A percentile compares a stretch with the other conserved stretches of the same genome.
Conservation (phyloP, 305 asterid species). For the Solanum chacoense region DNA sequence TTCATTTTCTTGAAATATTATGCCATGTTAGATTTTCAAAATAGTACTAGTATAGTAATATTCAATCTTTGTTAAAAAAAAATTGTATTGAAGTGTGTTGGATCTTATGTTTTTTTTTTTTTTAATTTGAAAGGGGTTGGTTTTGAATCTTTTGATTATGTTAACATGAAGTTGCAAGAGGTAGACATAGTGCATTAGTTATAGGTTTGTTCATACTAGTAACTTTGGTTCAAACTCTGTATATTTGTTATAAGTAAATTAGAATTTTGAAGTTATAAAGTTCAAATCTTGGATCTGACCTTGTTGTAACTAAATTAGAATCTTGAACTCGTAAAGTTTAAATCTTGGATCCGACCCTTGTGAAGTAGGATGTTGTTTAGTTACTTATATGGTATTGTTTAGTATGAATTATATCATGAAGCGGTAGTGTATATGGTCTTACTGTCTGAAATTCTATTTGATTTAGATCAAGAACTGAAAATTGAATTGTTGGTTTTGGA, state of each 20-base stretch:
- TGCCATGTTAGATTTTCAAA: background rate
- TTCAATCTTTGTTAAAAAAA: background rate
- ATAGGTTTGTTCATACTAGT: background rate
- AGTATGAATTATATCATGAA: background rate
- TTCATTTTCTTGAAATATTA: background rate
- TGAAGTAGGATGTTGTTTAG: background rate
- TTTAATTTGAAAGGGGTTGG: background rate
- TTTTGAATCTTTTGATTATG: background rate
- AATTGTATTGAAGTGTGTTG: background rate
- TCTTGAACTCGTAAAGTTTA: background rate
- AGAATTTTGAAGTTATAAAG: background rate
- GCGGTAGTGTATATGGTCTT: background rate
- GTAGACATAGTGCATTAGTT: background rate
- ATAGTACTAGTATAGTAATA: background rate
- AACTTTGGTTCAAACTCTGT: background rate
- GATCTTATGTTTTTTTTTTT: constrained; percentile 8
- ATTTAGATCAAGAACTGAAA: background rate
- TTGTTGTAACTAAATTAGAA: background rate
- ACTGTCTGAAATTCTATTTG: background rate
- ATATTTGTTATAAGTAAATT: background rate
- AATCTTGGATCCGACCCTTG: background rate
- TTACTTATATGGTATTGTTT: constrained; percentile 7
- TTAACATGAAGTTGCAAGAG: background rate
- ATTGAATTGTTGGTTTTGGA: background rate
- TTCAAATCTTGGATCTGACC: background rate